Evolutionary conservation across 305 asterid genomes (phyloP), one percentile per base, ranked within the genome.

Genomic region (Caryopteris hybrid): DNA sequence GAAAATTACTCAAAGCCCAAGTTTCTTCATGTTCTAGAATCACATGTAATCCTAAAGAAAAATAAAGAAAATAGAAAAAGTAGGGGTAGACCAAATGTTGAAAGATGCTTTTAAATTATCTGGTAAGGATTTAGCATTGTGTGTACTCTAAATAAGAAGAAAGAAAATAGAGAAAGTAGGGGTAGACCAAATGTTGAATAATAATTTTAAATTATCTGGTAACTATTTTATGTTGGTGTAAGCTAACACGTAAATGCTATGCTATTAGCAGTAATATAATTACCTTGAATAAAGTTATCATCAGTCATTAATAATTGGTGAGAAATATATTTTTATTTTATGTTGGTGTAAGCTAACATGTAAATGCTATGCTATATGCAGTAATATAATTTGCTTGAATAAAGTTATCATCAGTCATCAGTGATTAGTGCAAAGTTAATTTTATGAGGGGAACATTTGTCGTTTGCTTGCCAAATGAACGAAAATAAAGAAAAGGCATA

Each of bases 371-470:
- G 57, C 13, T 54, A 17, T 13, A 34, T 22, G 61, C 47, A 38
- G 31, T 52, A n/a, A 8, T 23, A 38, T 21, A 65, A 36, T 20
- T 22, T 8, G 27, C 52, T 0, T 65, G 41, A 50, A 65, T 10
- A 36, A 20, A 36, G 22, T 52, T 51, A n/a, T 21, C n/a, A 47
- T 47, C 27, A 47, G 55, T 63, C 34, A 50, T 25, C 20, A 47
- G 6, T 50, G 34, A 66, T 52, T 22, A 38, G 29, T 9, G 18
- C 41, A 51, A 20, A 59, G 14, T 13, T 60, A 39, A 20, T 23
- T 36, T 38, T 22, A 38, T 66, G 52, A 51, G 39, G 18, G 53
- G 25, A 36, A 53, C 71, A 38, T 52, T 48, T 64, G 69, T 47
- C 34, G 20, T 64, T 64, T 53, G 5, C 50, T 39, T 39, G 11